Base-by-base conservation (phyloP, 1,284 basidiomycete genomes). In the Cutaneotrichosporon sp. region DNA sequence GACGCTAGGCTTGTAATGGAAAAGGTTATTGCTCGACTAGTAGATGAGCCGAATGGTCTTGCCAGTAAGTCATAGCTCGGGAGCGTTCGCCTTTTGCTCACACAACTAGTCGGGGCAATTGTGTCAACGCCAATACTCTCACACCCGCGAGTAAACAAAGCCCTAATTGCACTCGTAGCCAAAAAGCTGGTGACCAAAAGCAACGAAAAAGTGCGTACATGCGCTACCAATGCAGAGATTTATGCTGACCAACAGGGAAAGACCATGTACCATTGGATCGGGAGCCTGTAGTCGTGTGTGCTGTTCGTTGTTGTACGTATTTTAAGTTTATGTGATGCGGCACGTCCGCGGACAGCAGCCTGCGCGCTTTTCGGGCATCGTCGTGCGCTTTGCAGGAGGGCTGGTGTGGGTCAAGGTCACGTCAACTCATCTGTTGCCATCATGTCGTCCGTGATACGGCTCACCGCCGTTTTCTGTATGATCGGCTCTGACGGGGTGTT, bases 91-190 rank as follows among this genome's bases (percentile, higher is more conserved):
- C 13, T 26, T 26, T 12, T 49, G 37, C 39, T 49, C 41, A 49
- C 46, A 14, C 21, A 8, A 14, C 2, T 61, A 94, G 91, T 93
- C 37, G 75, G 81, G 37, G 88, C 90, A 46, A 80, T 96, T 48
- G 81, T 91, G 58, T 81, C 80, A 46, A 83, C 84, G 1, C 89
- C 90, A 0, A 88, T 91, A 54, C 78, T 93, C 43, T 86, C 84
- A 44, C 90, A 93, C 75, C 87, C 89, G 7, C 81, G 86, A 35
- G 90, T 90, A 40, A 94, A 96, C 76, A 94, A 92, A 73, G 91
- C 90, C 61, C 79, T 97, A 30, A 91, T 96, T 52, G 89, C 90
- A 1, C 78, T 96, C 1, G 89, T 93, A 1, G 86, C 86, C 62
- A 81, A 90, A 49, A 96, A 94, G 70, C 82, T 89, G 22, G 88